A percentile compares a stretch with the other conserved stretches of the same genome.
These are phyloP conservation scores for Fusarium subtropicale DNA, from an alignment of 2,329 filamentous ascomycete genomes.

Conservation along the genomic window DNA sequence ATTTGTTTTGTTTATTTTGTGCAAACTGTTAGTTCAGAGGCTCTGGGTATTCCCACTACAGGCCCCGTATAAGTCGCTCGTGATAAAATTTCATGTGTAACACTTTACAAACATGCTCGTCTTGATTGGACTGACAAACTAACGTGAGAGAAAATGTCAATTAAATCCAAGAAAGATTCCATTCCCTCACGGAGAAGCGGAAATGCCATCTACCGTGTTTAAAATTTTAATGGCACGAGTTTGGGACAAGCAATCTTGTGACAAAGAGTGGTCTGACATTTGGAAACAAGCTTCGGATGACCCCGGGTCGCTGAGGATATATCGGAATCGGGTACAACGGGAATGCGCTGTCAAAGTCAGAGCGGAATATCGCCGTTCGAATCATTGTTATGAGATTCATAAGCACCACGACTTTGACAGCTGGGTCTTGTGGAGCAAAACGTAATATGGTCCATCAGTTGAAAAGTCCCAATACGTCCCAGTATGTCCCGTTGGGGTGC, in stretches of 20 bases:
- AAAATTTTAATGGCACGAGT: conserved; percentile 32
- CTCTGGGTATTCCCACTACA: conserved; percentile 1
- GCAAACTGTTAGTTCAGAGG: background rate
- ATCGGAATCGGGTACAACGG: conserved; percentile 38
- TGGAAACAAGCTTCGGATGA: conserved; percentile 35
- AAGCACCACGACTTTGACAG: conserved; percentile 14
- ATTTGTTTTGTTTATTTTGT: background rate
- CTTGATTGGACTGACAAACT: conserved; percentile 1
- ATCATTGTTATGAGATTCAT: conserved; percentile 38
- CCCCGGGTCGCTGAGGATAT: conserved; percentile 39
- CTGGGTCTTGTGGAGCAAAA: conserved; percentile 10
- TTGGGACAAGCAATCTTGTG: conserved; percentile 32
- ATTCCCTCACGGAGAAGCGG: conserved; percentile 43
- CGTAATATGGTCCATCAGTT: background rate
- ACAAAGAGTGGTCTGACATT: conserved; percentile 46
- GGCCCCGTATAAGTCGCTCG: conserved; percentile 9
- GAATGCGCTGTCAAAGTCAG: background rate
- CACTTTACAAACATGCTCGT: background rate
- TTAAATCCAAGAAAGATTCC: background rate
- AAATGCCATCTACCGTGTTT: conserved; percentile 35
- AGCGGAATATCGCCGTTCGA: conserved; percentile 16
- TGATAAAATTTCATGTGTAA: background rate
- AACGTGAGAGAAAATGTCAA: background rate
- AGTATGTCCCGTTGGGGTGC: conserved; percentile 39
- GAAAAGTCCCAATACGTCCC: conserved; percentile 15